Conservation (phyloP, 192 early-diverging fungal species). For the Backusella parvicylindrica region DNA sequence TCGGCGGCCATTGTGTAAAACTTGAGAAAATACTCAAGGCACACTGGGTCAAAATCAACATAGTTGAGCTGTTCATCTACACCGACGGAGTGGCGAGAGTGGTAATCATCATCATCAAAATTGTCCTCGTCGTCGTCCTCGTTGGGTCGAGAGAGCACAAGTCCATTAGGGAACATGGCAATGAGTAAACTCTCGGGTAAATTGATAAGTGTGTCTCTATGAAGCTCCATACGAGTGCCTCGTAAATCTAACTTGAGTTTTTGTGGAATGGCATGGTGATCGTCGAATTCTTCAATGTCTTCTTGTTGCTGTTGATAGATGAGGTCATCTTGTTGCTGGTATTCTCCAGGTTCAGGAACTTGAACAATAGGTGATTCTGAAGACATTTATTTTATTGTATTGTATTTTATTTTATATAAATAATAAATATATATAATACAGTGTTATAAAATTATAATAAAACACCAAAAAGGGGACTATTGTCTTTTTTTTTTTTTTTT, state of each 20-base stretch:
- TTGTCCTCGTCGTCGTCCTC: conserved; percentile 32
- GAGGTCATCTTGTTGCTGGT: conserved; percentile 23
- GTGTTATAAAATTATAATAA: not conserved
- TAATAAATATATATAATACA: not conserved
- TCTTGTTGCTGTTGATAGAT: conserved; percentile 28
- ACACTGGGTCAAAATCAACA: conserved; percentile 55
- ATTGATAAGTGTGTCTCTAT: conserved; percentile 53
- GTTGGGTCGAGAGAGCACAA: conserved; percentile 37
- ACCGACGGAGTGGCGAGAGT: conserved; percentile 34
- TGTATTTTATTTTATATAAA: not conserved
- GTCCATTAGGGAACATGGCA: conserved; percentile 63
- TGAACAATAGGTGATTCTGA: conserved; percentile 54
- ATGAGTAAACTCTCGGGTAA: conserved; percentile 59
- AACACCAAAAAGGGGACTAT: not conserved
- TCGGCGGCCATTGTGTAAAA: conserved; percentile 44
- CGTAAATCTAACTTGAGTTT: conserved; percentile 55
- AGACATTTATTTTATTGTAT: conserved; percentile 25
- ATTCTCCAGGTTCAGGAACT: conserved; percentile 38
- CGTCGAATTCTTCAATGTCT: conserved; percentile 22
- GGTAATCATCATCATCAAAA: conserved; percentile 38
- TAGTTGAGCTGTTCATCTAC: conserved; percentile 47
- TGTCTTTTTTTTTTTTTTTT: not conserved
- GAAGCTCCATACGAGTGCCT: conserved; percentile 55
- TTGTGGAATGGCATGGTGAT: conserved; percentile 39
- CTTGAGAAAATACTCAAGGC: conserved; percentile 51